Base-by-base conservation (phyloP, 2,329 filamentous ascomycete species). In the Talaromyces piceae region DNA sequence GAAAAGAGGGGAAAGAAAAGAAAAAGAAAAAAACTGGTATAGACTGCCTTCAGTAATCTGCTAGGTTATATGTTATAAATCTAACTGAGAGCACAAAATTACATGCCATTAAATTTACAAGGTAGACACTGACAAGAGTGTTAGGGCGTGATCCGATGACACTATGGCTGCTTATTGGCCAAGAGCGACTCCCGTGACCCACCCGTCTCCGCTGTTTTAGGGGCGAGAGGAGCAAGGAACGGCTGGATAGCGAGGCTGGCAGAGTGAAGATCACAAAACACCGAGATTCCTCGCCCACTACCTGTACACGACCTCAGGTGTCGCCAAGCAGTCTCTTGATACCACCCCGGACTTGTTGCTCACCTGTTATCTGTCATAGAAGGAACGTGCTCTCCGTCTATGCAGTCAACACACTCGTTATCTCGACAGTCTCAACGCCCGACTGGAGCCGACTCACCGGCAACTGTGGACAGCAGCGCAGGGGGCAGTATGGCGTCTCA, bases 371-470 rank as follows among this genome's bases (percentile, higher is more conserved):
- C n/a, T n/a, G n/a, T n/a, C n/a, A n/a, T n/a, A n/a, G n/a, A n/a
- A n/a, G n/a, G n/a, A n/a, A n/a, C n/a, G n/a, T n/a, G n/a, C 41
- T 25, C 20, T 16, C 23, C 46, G 45, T 43, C 39, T 33, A 59
- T 61, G 58, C 57, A 59, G 53, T 56, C 55, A 22, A 39, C 55
- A 28, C 50, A 54, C 45, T 56, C 53, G 39, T 49, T 53, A 31
- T 54, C 55, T 22, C 49, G 80, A 63, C 71, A 73, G 45, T 70
- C 78, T 61, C 81, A 81, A 63, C 77, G 82, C 58, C 79, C 82
- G 60, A 84, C 83, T n/a, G 80, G 76, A 55, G 77, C 75, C 30
- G 82, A 85, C 57, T 75, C 77, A 49, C 57, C 59, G 37, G 60
- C 61, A 22, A 58, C 58, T 23, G 59, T 64, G 74, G 78, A 51